phyloP scores from a whole-genome alignment of 257 asterid species.

The Catharanthus roseus region DNA sequence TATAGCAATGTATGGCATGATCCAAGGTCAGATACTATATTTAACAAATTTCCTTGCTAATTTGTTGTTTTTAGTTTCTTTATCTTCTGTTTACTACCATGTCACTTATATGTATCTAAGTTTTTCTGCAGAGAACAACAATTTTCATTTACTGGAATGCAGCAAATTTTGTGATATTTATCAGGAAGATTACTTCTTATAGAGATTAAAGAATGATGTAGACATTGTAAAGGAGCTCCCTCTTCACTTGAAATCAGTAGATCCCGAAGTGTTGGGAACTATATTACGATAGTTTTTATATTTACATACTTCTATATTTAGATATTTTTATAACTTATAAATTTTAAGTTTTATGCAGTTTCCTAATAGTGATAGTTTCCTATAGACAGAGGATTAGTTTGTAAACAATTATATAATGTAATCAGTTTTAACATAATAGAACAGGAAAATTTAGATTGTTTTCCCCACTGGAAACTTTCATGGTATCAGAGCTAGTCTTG shows the following conservation, averaged over 20 bases:
- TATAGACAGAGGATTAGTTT: too few species aligned
- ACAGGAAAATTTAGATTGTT: too few species aligned
- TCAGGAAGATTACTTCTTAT: conserved; percentile 68
- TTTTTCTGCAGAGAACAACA: background rate
- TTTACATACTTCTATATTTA: too few species aligned
- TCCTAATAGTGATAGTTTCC: too few species aligned
- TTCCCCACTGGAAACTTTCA: too few species aligned
- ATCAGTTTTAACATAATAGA: too few species aligned
- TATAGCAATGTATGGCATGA: conserved; percentile 98
- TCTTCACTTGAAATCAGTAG: conserved; percentile 45
- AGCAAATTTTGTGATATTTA: conserved; percentile 88
- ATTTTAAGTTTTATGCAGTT: too few species aligned
- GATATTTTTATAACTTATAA: too few species aligned
- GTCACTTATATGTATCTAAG: background rate
- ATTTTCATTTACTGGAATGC: conserved; percentile 17
- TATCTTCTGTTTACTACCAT: background rate
- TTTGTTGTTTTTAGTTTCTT: background rate
- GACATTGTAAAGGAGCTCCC: conserved; percentile 73
- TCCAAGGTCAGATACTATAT: conserved; percentile 53
- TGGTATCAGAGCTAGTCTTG: too few species aligned
- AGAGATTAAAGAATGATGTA: conserved; percentile 53
- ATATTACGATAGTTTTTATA: conserved; percentile 40
- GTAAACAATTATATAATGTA: too few species aligned
- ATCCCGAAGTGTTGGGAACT: conserved; percentile 71
- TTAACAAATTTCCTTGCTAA: background rate